Evolutionary conservation across 2,329 filamentous ascomycete genomes (phyloP).

Genomic region (Monilinia aucupariae): DNA sequence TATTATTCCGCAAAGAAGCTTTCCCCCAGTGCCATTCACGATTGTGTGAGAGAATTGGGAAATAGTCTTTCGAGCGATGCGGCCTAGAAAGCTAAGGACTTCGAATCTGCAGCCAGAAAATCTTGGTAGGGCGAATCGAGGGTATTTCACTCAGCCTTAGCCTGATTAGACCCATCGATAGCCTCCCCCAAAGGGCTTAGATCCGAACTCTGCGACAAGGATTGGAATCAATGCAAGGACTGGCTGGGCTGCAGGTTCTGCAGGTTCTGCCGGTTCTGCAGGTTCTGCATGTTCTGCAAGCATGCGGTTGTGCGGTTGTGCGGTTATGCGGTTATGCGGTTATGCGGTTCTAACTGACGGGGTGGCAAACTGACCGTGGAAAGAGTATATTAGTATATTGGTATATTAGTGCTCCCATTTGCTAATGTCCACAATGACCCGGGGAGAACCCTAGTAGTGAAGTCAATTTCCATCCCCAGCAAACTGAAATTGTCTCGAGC

Average conservation of each 20-base stretch:
- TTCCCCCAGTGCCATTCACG: too few species aligned
- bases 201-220: not conserved
- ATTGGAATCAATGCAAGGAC: not conserved
- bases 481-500: not conserved
- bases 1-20: not conserved
- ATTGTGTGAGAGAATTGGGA: too few species aligned
- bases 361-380: not conserved
- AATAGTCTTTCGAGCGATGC: not conserved
- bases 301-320: too few species aligned
- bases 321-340: too few species aligned
- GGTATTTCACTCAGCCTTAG: conserved; percentile 14
- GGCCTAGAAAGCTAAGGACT: conserved; percentile 1
- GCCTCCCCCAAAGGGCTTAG: not conserved
- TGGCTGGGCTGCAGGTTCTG: not conserved
- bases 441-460: conserved; percentile 3
- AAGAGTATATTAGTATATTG: not conserved
- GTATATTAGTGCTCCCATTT: not conserved
- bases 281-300: too few species aligned
- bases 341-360: too few species aligned
- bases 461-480: conserved; percentile 6
- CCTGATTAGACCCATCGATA: conserved; percentile 10
- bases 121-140: not conserved
- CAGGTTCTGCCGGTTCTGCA: too few species aligned
- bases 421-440: not conserved
- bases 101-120: not conserved